Conservation (phyloP, 306 rosid genomes). For the Urtica urens region DNA sequence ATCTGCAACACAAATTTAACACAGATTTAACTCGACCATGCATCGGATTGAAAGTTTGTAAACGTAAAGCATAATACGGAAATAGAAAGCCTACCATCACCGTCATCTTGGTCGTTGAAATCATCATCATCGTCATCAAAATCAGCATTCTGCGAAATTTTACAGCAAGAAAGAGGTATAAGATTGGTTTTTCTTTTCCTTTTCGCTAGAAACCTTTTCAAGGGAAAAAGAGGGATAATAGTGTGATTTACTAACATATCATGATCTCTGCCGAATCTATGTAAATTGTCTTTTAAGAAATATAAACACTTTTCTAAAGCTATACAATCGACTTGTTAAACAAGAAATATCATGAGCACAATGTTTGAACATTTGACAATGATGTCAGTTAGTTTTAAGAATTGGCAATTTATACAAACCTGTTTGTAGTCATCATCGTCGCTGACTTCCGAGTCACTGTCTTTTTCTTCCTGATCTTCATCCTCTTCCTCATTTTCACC, state of each 20-base stretch:
- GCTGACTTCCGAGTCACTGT: constrained; percentile 25
- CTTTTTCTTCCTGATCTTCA: constrained; percentile 23
- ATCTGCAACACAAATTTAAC: background rate
- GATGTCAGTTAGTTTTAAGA: constrained; percentile 2
- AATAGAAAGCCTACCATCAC: constrained; percentile 38
- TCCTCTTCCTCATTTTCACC: constrained; percentile 12
- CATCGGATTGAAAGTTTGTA: no score
- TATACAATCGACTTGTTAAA: background rate
- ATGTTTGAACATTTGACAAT: constrained; percentile 1
- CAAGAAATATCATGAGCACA: background rate
- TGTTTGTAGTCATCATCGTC: constrained; percentile 41
- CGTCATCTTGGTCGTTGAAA: constrained; percentile 20
- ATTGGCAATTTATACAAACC: no score
- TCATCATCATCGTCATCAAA: constrained; percentile 53
- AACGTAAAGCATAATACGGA: no score
- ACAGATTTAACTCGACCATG: background rate
- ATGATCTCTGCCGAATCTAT: no score
- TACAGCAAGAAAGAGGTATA: background rate
- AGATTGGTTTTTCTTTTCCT: no score
- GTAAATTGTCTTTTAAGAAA: no score
- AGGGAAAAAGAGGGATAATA: no score
- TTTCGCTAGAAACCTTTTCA: no score
- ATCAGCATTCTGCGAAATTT: constrained; percentile 30
- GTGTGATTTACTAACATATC: no score
- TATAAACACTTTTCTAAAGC: no score